Conservation (phyloP, 257 asterid genomes). For the Scutellaria minor region DNA sequence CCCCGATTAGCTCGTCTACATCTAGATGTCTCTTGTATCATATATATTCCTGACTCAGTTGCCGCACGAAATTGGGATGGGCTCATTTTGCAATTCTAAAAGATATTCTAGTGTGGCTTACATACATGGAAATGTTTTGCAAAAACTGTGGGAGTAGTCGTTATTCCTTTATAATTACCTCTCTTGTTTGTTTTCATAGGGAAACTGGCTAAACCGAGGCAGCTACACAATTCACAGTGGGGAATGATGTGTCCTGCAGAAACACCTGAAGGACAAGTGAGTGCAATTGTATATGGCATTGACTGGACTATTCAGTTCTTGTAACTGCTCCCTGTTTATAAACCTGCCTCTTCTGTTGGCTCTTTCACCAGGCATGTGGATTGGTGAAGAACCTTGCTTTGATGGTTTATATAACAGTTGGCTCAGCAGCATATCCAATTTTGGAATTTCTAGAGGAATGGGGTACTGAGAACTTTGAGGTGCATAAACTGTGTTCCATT, state of each 20-base stretch:
- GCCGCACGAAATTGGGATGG: background rate
- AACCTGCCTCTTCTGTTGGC: conserved; percentile 29
- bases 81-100: background rate
- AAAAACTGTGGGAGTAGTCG: background rate
- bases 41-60: background rate
- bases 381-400: conserved; percentile 96
- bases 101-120: background rate
- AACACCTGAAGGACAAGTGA: conserved; percentile 98
- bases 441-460: conserved; percentile 95
- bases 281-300: conserved; percentile 36
- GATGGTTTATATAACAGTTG: conserved; percentile 97
- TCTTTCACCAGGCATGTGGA: conserved; percentile 81
- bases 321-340: background rate
- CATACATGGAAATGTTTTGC: background rate
- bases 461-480: conserved; percentile 99
- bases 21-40: background rate
- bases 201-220: conserved; percentile 97
- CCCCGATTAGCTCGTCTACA: background rate
- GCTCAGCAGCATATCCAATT: conserved; percentile 98
- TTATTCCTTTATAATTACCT: background rate
- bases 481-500: conserved; percentile 38
- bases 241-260: conserved; percentile 99
- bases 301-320: conserved; percentile 8
- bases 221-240: conserved; percentile 98
- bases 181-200: conserved; percentile 51